Evolutionary conservation across 73 alveolate species (phyloP), one percentile per base, ranked within the genome.

Genomic region (Paraurostyla sp.): DNA sequence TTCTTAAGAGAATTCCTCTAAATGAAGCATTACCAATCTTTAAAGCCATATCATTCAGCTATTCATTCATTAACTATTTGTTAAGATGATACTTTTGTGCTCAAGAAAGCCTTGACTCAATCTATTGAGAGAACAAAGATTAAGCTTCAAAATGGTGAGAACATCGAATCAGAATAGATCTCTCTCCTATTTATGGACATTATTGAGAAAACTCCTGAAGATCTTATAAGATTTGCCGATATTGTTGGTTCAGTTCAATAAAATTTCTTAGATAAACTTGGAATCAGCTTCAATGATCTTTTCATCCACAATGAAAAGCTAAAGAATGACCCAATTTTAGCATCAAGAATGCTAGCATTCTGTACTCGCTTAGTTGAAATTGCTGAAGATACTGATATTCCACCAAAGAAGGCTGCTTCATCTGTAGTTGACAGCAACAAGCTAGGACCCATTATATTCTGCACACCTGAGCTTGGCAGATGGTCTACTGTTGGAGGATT

Each of bases 401-500:
- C 95, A 51, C 94, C 93, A 4, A 82, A 42, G 42, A 62, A 71
- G 41, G 92, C 90, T n/a, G 88, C 96, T 22, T 84, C 90, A 85
- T 56, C 87, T 4, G 86, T 98, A 13, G 90, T 93, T 35, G 90
- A 90, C 3, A 62, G 75, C 7, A 98, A 98, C 76, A 92, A 85
- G 80, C 92, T 98, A 43, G 99, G 99, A 7, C 99, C 99, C 0
- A 96, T 98, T 38, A 96, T 96, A 20, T 98, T 98, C 89, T 91
- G 95, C 23, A 91, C 99, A 18, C 99, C 99, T 40, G 99, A 98
- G 80, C 94, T 97, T 35, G 99, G 99, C 0, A 94, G 98, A 76
- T 98, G 99, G 99, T 96, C 99, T 2, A 97, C 99, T 36, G 97
- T 97, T 30, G 99, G 99, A 11, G 99, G 99, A 7, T 92, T 98